A percentile compares a stretch with the other conserved stretches of the same genome.
phyloP scores from a whole-genome alignment of 179 eudicot genomes.

The Silene coronaria region DNA sequence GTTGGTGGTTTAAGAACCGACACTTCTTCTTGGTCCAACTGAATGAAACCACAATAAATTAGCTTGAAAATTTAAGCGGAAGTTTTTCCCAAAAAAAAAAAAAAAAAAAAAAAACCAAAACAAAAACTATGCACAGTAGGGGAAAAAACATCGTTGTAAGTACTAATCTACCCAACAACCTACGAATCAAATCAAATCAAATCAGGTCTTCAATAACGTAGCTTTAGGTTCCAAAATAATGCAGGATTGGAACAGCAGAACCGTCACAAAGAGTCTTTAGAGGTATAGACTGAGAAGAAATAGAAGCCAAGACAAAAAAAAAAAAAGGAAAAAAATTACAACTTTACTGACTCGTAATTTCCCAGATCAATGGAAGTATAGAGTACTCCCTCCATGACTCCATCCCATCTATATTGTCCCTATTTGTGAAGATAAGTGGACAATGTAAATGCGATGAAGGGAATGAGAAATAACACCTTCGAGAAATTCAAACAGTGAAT shows the following conservation, averaged over 20 bases:
- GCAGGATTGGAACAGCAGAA: neutral
- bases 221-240: neutral
- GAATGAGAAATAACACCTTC: neutral
- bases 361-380: neutral
- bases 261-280: neutral
- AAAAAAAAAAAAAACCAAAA: too few relatives aligned
- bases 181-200: neutral
- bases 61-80: neutral
- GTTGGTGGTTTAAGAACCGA: constrained; percentile 39
- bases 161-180: neutral
- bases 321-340: neutral
- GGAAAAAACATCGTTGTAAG: neutral
- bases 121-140: neutral
- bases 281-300: too few relatives aligned
- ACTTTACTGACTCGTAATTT: neutral
- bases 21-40: constrained; percentile 66
- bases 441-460: neutral
- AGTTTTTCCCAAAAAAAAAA: neutral
- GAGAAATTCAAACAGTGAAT: neutral
- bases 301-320: neutral
- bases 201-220: neutral
- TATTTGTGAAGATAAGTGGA: neutral
- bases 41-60: constrained; percentile 18
- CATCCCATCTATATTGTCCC: neutral
- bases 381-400: neutral